A percentile compares a stretch with the other conserved stretches of the same genome.
phyloP scores from a whole-genome alignment of 352 stramenopile genomes.

The Aphanomyces cochlioides region DNA sequence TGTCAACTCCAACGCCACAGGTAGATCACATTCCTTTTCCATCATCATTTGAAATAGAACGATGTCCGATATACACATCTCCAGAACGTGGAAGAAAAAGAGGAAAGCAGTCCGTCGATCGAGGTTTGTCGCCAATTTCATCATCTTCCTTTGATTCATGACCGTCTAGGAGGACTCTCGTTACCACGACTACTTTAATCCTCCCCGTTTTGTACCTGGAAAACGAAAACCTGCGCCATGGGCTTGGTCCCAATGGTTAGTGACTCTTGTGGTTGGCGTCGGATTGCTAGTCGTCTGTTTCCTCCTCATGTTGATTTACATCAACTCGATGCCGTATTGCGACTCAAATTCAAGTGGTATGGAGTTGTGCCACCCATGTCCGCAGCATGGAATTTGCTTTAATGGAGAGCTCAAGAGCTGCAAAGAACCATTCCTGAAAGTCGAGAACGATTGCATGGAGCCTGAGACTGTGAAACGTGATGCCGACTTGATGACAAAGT shows the following conservation, averaged over 20 bases:
- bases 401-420: conserved; percentile 11
- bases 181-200: conserved; percentile 17
- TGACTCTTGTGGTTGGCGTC: neutral
- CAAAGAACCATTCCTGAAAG: conserved; percentile 17
- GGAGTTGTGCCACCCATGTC: conserved; percentile 11
- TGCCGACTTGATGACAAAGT: conserved; percentile 10
- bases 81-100: neutral
- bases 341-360: conserved; percentile 6
- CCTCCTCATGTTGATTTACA: neutral
- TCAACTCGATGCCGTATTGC: conserved; percentile 24
- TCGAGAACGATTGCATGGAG: conserved; percentile 17
- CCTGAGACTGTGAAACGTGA: conserved; percentile 4
- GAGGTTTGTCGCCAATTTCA: neutral
- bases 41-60: conserved; percentile 1
- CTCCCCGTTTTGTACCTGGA: conserved; percentile 3
- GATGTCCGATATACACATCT: neutral
- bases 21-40: too few species aligned
- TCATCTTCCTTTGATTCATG: neutral
- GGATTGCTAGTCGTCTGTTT: neutral
- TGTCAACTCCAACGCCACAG: neutral
- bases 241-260: conserved; percentile 1
- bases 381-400: conserved; percentile 22
- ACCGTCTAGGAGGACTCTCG: neutral
- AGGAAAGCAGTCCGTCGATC: conserved; percentile 9
- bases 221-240: neutral